Evolutionary conservation across 23 red algal genomes (phyloP).

Genomic region (Gracilaria domingensis): DNA sequence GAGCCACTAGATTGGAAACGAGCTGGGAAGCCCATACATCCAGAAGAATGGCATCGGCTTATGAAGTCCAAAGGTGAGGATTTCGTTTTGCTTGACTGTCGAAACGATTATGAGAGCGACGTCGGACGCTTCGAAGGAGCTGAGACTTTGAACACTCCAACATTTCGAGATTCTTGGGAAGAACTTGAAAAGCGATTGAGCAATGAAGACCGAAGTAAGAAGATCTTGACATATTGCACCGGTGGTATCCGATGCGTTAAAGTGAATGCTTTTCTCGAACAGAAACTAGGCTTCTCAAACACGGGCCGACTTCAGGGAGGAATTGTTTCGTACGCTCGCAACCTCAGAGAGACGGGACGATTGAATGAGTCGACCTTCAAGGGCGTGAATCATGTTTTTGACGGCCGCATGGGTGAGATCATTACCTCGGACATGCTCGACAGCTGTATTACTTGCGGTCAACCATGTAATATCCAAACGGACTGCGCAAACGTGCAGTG

Average conservation of each 20-base stretch:
- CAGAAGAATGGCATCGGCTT: slow-evolving; percentile 80
- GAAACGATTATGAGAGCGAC: slow-evolving; percentile 90
- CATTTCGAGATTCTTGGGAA: slow-evolving; percentile 88
- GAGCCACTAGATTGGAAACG: slow-evolving; percentile 70
- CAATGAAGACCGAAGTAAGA: slow-evolving; percentile 43
- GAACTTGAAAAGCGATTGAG: slow-evolving; percentile 64
- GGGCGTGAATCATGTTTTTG: slow-evolving; percentile 91
- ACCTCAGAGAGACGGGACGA: slow-evolving; percentile 44
- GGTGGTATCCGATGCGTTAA: slow-evolving; percentile 96
- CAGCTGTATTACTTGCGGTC: slow-evolving; percentile 80
- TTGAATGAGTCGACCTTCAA: slow-evolving; percentile 74
- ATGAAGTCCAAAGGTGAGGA: slow-evolving; percentile 45
- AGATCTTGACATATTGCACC: slow-evolving; percentile 92
- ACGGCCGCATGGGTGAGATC: slow-evolving; percentile 76
- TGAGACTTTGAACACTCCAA: slow-evolving; percentile 70
- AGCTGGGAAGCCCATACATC: slow-evolving; percentile 58
- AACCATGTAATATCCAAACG: slow-evolving; percentile 67
- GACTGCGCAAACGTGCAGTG: slow-evolving; percentile 88
- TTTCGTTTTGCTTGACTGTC: slow-evolving; percentile 78
- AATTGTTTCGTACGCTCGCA: slow-evolving; percentile 91
- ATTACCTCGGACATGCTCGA: slow-evolving; percentile 83
- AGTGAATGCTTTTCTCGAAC: slow-evolving; percentile 87
- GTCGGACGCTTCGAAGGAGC: slow-evolving; percentile 84
- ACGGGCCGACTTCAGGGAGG: slow-evolving; percentile 80
- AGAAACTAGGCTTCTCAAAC: slow-evolving; percentile 84